Conservation (phyloP, 2,329 filamentous ascomycete species). For the Dryadomyces quercus-mongolicae region DNA sequence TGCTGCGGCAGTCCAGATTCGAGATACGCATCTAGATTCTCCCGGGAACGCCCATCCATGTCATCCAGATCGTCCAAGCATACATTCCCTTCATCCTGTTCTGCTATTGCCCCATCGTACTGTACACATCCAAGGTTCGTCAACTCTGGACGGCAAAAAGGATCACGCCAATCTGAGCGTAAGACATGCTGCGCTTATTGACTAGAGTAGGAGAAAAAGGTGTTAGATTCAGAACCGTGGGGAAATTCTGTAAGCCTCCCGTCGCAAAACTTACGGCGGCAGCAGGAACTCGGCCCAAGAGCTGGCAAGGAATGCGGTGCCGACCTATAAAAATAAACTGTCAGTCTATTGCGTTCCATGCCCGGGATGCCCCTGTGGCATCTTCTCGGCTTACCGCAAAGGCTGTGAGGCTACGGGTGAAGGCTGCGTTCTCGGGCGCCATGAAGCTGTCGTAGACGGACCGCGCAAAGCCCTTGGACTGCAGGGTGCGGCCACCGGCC, state of each 20-base stretch:
- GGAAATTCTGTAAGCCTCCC: no score
- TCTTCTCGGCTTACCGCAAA: conserved; percentile 36
- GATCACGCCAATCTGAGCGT: no score
- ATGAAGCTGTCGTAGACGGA: conserved; percentile 46
- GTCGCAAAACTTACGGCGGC: conserved; percentile 31
- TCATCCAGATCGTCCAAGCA: not conserved
- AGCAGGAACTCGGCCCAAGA: conserved; percentile 46
- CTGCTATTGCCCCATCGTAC: not conserved
- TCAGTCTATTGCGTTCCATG: not conserved
- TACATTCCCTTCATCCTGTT: not conserved
- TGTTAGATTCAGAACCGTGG: not conserved
- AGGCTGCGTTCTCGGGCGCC: conserved; percentile 48
- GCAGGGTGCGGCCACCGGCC: conserved; percentile 27
- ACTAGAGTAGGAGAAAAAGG: not conserved
- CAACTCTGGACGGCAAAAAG: no score
- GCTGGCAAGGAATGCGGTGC: conserved; percentile 47
- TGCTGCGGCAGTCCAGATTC: not conserved
- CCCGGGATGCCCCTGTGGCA: no score
- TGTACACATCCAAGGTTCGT: no score
- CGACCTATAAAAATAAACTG: conserved; percentile 26
- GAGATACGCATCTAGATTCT: no score
- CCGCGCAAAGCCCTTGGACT: conserved; percentile 37
- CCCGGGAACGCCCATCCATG: no score
- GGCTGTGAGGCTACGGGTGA: conserved; percentile 48
- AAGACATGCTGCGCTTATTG: not conserved